A percentile compares a stretch with the other conserved stretches of the same genome.
Conservation (phyloP, 1,284 basidiomycete species). For the Ustilago cynodontis region DNA sequence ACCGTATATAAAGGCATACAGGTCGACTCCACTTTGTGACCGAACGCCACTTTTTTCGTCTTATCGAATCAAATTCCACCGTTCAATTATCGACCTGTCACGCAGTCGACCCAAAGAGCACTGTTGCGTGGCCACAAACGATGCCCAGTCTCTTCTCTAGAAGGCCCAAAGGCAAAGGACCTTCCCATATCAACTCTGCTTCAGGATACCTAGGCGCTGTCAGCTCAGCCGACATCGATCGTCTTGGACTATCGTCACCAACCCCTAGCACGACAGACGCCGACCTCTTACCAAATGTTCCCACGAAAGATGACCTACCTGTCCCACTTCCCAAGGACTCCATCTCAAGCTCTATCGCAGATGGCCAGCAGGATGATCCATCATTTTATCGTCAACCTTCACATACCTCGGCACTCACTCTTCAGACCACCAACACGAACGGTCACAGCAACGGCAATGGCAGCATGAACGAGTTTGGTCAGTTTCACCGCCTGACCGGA, state of each 20-base stretch:
- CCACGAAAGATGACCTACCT: conserved; percentile 47
- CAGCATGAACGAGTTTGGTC: conserved; percentile 34
- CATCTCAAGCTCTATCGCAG: background rate
- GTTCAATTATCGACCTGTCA: background rate
- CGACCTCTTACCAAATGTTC: conserved; percentile 32
- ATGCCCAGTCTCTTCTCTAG: conserved; percentile 51
- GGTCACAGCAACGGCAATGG: background rate
- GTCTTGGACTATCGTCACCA: conserved; percentile 35
- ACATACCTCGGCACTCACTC: background rate
- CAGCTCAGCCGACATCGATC: conserved; percentile 43
- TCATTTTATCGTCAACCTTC: conserved; percentile 15
- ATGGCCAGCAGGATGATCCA: background rate
- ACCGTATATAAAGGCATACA: background rate
- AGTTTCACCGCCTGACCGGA: background rate
- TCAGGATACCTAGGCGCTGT: conserved; percentile 29
- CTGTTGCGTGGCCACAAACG: conserved; percentile 9
- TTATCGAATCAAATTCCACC: background rate
- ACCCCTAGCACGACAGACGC: conserved; percentile 49
- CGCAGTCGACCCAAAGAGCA: background rate
- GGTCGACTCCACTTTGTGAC: background rate
- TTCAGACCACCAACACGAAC: background rate
- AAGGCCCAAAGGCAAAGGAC: conserved; percentile 24
- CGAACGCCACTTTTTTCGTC: background rate
- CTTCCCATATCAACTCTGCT: background rate
- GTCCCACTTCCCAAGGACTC: conserved; percentile 23